These are phyloP conservation scores for Begonia loranthoides DNA, from an alignment of 306 rosid genomes.

Conservation along the genomic window DNA sequence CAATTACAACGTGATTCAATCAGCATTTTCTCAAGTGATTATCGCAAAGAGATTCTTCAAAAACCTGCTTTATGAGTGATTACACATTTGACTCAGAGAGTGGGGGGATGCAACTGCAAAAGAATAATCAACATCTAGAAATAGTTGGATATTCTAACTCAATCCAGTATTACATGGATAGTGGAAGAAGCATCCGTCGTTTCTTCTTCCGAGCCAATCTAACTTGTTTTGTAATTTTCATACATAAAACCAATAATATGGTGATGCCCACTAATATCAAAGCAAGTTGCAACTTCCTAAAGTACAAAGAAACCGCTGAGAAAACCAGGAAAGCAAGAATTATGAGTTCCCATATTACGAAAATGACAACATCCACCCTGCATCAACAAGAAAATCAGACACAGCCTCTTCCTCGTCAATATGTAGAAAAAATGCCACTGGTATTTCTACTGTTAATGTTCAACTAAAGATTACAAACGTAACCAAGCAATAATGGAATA, in stretches of 20 bases:
- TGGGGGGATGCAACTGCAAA: not conserved
- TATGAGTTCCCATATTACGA: slow-evolving; percentile 93
- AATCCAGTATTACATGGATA: slow-evolving; percentile 63
- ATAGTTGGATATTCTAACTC: slow-evolving; percentile 11
- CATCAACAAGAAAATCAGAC: slow-evolving; percentile 16
- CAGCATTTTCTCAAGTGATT: not conserved
- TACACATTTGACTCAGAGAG: not conserved
- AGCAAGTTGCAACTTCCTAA: slow-evolving; percentile 73
- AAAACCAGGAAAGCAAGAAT: slow-evolving; percentile 89
- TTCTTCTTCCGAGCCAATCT: slow-evolving; percentile 88
- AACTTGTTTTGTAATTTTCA: slow-evolving; percentile 94
- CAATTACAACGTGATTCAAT: not conserved
- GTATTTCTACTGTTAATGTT: not conserved
- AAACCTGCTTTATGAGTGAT: not conserved
- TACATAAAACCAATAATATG: slow-evolving; percentile 70
- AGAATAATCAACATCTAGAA: slow-evolving; percentile 7
- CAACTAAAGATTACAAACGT: no score
- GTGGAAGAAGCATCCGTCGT: slow-evolving; percentile 99
- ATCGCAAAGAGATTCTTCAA: not conserved
- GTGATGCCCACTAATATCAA: slow-evolving; percentile 62
- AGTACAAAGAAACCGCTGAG: slow-evolving; percentile 83
- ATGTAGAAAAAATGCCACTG: not conserved
- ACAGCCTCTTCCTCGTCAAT: not conserved
- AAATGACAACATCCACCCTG: slow-evolving; percentile 98
- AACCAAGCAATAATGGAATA: no score